Conservation (phyloP, 768 basidiomycete genomes). For the Collybiopsis confluens region DNA sequence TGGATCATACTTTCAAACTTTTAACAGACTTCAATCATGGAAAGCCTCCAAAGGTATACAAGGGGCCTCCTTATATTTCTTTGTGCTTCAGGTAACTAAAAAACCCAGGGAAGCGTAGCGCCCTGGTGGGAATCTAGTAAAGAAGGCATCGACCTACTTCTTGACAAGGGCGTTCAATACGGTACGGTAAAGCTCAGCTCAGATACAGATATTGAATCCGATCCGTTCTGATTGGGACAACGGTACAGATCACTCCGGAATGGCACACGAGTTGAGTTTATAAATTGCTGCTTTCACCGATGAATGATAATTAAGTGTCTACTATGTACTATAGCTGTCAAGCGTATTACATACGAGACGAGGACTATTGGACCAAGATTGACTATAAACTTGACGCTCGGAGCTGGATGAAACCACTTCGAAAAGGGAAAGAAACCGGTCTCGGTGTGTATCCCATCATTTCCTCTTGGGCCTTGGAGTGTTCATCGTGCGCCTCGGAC, state of each 20-base stretch:
- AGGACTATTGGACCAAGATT: constrained; percentile 73
- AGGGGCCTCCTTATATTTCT: constrained; percentile 7
- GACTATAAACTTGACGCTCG: constrained; percentile 53
- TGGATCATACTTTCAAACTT: constrained; percentile 62
- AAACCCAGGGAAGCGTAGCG: constrained; percentile 51
- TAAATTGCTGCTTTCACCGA: background rate
- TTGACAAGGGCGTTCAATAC: constrained; percentile 73
- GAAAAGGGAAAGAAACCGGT: constrained; percentile 59
- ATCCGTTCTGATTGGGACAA: too few species aligned
- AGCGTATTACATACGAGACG: constrained; percentile 64
- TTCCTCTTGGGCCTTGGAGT: too few species aligned
- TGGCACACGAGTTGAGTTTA: constrained; percentile 43
- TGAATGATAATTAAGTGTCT: background rate
- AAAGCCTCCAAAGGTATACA: constrained; percentile 42
- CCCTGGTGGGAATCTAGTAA: constrained; percentile 69
- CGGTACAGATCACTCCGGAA: constrained; percentile 57
- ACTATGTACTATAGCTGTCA: constrained; percentile 38
- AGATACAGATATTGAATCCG: too few species aligned
- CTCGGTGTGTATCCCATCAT: constrained; percentile 32
- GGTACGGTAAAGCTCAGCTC: constrained; percentile 34
- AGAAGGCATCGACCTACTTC: constrained; percentile 58
- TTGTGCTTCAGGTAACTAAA: background rate
- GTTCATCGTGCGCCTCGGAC: background rate
- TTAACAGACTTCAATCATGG: constrained; percentile 64
- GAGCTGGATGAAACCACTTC: constrained; percentile 74